These are phyloP conservation scores for Trypethelium eluteriae DNA, from an alignment of 495 filamentous ascomycete species.

Conservation along the genomic window DNA sequence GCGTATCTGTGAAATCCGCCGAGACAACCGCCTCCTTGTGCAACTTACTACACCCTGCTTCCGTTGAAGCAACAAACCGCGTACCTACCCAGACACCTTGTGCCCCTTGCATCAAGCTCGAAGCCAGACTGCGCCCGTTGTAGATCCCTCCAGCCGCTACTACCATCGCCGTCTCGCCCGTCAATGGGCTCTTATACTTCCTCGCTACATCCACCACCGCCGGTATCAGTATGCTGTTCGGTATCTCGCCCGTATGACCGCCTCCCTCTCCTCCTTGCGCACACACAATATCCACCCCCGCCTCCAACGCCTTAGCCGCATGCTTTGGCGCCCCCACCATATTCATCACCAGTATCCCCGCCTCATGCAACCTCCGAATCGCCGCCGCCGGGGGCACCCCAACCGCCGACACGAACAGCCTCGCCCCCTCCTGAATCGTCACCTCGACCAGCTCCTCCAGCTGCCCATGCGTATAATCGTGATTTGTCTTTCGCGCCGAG, in stretches of 20 bases:
- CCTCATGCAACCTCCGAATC: slow-evolving; percentile 63
- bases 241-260: slow-evolving; percentile 39
- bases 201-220: slow-evolving; percentile 38
- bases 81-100: slow-evolving; percentile 53
- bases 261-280: slow-evolving; percentile 40
- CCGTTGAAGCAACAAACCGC: slow-evolving; percentile 67
- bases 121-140: slow-evolving; percentile 36
- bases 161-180: slow-evolving; percentile 36
- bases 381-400: slow-evolving; percentile 66
- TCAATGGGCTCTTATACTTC: slow-evolving; percentile 39
- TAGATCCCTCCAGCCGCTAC: slow-evolving; percentile 40
- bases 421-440: slow-evolving; percentile 66
- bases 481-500: slow-evolving; percentile 72
- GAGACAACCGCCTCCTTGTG: slow-evolving; percentile 77
- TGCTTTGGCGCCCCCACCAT: slow-evolving; percentile 93
- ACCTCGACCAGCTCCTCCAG: slow-evolving; percentile 77
- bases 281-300: slow-evolving; percentile 78
- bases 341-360: slow-evolving; percentile 79
- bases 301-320: slow-evolving; percentile 70
- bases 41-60: slow-evolving; percentile 67
- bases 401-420: slow-evolving; percentile 73
- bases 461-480: slow-evolving; percentile 81
- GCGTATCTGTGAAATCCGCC: slow-evolving; percentile 65
- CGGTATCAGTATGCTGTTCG: slow-evolving; percentile 39
- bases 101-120: slow-evolving; percentile 38